Evolutionary conservation across 495 filamentous ascomycete species (phyloP).

Genomic region (Neurospora sp.): DNA sequence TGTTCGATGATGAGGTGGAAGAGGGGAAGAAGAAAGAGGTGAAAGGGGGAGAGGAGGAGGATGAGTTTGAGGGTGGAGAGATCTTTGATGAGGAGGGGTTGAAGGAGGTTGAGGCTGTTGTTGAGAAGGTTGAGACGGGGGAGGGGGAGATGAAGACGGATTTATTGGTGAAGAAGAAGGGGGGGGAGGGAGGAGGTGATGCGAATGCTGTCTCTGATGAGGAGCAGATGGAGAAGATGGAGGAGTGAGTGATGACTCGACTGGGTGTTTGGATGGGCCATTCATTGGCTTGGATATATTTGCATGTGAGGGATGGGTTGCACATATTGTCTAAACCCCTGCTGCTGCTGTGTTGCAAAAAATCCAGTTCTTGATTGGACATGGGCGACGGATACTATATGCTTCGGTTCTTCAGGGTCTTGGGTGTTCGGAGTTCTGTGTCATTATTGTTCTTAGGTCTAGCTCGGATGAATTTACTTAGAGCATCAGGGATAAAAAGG

Average conservation of each 20-base stretch:
- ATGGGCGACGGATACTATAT: neutral
- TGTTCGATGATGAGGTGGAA: too few relatives aligned
- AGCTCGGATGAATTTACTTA: neutral
- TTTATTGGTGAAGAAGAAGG: constrained; percentile 1
- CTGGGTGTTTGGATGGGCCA: neutral
- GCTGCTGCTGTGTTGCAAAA: neutral
- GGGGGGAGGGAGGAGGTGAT: neutral
- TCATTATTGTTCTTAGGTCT: neutral
- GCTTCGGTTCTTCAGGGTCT: neutral
- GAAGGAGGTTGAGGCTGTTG: constrained; percentile 10
- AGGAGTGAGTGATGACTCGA: neutral
- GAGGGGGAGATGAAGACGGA: constrained; percentile 3
- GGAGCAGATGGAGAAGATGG: neutral
- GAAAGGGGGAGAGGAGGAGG: neutral
- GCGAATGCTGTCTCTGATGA: constrained; percentile 3
- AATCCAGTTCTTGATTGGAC: neutral
- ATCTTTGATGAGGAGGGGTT: constrained; percentile 13
- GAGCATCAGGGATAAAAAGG: neutral
- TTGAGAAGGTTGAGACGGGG: neutral
- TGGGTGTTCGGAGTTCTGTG: neutral
- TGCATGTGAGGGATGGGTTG: neutral
- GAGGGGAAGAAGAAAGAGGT: neutral
- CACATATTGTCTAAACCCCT: neutral
- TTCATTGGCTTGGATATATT: neutral
- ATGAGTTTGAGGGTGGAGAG: constrained; percentile 7